Evolutionary conservation across 2,329 filamentous ascomycete genomes (phyloP).

Genomic region (Diaporthe humulicola): DNA sequence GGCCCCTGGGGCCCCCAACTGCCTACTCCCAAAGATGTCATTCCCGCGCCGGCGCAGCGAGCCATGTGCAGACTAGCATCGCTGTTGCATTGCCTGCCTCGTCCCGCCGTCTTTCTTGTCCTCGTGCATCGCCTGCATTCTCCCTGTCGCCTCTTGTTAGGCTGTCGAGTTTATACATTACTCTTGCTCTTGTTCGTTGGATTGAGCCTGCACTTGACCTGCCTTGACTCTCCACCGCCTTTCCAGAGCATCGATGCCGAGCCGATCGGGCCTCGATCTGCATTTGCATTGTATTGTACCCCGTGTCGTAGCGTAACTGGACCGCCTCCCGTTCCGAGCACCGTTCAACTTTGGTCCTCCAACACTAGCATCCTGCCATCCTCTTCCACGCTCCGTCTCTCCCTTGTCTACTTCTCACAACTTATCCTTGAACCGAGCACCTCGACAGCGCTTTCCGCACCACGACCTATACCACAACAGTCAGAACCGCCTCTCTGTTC

Average conservation of each 20-base stretch:
- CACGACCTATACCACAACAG: neutral
- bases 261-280: conserved; percentile 12
- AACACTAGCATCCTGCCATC: conserved; percentile 13
- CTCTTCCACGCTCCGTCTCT: conserved; percentile 19
- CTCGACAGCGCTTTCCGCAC: neutral
- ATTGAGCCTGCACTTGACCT: neutral
- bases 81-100: conserved; percentile 8
- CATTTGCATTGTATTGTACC: neutral
- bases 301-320: conserved; percentile 13
- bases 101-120: conserved; percentile 12
- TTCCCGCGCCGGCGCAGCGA: neutral
- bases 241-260: neutral
- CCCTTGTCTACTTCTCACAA: neutral
- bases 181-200: neutral
- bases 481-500: neutral
- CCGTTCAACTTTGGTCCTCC: neutral
- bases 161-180: neutral
- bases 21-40: conserved; percentile 21
- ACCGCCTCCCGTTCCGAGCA: neutral
- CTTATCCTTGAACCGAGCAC: neutral
- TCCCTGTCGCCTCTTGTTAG: conserved; percentile 13
- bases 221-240: conserved; percentile 18
- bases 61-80: conserved; percentile 13
- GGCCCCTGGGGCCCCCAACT: neutral
- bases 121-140: neutral